phyloP scores from a whole-genome alignment of 225 moss, liverwort and hornwort species.

The Physcomitrellopsis africana region DNA sequence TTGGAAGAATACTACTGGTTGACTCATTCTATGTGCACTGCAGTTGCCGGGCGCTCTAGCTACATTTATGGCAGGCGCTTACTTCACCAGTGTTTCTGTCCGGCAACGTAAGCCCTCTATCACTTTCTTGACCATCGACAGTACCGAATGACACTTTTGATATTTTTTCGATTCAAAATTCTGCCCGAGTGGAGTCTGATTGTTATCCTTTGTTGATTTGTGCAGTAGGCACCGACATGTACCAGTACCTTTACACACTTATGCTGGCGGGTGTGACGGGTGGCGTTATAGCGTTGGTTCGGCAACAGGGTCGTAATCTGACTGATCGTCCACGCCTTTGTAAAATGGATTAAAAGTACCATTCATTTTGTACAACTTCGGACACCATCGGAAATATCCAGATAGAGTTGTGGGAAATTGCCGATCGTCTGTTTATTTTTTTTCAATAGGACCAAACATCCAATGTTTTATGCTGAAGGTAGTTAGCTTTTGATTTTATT shows the following conservation, averaged over 20 bases:
- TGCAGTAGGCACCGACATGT: conserved; percentile 82
- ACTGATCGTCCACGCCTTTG: conserved; percentile 93
- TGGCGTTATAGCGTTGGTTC: conserved; percentile 75
- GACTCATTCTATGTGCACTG: conserved; percentile 39
- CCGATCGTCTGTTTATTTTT: no score
- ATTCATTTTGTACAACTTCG: background rate
- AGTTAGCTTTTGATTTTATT: no score
- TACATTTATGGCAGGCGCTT: conserved; percentile 73
- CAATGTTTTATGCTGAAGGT: no score
- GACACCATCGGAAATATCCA: no score
- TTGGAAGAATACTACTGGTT: conserved; percentile 1
- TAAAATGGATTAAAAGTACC: conserved; percentile 48
- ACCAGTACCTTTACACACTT: conserved; percentile 84
- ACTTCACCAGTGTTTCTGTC: conserved; percentile 77
- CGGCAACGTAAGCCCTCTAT: conserved; percentile 63
- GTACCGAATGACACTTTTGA: no score
- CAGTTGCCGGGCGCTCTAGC: conserved; percentile 84
- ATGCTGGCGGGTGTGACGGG: conserved; percentile 83
- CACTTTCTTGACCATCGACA: background rate
- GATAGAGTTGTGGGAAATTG: no score
- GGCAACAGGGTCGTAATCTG: conserved; percentile 84
- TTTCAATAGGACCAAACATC: no score
- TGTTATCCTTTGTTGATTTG: background rate
- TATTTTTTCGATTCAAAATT: background rate
- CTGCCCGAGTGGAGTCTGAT: conserved; percentile 17